Base-by-base conservation (phyloP, 345 rosid genomes). In the Salix viminalis region DNA sequence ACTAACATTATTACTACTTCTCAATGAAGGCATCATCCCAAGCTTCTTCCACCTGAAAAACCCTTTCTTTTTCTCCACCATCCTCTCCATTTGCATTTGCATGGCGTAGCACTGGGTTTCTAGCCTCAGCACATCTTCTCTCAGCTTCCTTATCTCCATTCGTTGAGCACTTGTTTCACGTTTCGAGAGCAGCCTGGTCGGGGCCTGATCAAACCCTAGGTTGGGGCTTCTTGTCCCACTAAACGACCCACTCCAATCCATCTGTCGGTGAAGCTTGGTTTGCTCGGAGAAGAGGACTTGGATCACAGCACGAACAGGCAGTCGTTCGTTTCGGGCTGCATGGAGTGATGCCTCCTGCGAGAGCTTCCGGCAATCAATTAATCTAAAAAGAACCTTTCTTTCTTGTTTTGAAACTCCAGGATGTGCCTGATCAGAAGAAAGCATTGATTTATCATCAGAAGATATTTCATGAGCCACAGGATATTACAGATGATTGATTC, bases 241-340 rank as follows among this genome's bases (percentile, higher is more conserved):
- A 41, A 89, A 91, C 2, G 93, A 95, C 44, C 90, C 89, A 36
- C 89, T 90, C 93, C 96, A 89, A 9, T 93, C 92, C 1, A 85
- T 71, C 48, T 90, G 87, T 16, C 85, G 82, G 34, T 74, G 88
- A 37, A 89, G 82, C 82, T 91, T 93, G 74, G 84, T 80, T 82
- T 93, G 97, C 75, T 93, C 97, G 2, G 91, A 84, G 81, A 89
- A 85, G 15, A 95, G 77, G 69, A 93, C 94, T 76, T 95, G 96
- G 37, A 95, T 85, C n/a, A 89, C 90, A 0, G 92, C 85, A 26
- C 98, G 88, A 37, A 92, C 91, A 0, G 99, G 97, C 75, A 95
- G 81, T 37, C 99, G 88, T 79, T 95, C 91, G 32, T 95, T 95
- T 66, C 89, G 96, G 2, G 93, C 90, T 0, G 94, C 98, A 21